Evolutionary conservation across 148 eudicot species (phyloP).

Genomic region (Euryodendron excelsum): DNA sequence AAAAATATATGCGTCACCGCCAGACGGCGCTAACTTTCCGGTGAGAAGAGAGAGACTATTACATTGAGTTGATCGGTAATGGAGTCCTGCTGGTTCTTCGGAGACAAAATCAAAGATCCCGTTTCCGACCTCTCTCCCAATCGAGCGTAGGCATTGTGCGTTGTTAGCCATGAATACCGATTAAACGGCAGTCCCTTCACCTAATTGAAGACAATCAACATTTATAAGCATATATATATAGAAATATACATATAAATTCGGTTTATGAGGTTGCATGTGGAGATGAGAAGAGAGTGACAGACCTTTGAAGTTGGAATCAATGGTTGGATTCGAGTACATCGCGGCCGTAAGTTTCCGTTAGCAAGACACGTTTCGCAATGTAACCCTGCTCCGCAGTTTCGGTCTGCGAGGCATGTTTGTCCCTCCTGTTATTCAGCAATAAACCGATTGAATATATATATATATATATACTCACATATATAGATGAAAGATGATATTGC

Average conservation of each 20-base stretch:
- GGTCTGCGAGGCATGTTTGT: slow-evolving; percentile 41
- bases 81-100: slow-evolving; percentile 86
- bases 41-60: not conserved
- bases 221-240: not conserved
- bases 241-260: not conserved
- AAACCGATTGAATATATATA: not conserved
- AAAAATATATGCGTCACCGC: not conserved
- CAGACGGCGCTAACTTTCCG: not conserved
- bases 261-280: too few species aligned
- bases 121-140: slow-evolving; percentile 69
- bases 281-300: not conserved
- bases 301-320: slow-evolving; percentile 66
- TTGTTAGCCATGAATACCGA: slow-evolving; percentile 86
- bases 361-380: slow-evolving; percentile 91
- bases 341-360: slow-evolving; percentile 56
- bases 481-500: not conserved
- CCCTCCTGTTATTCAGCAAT: slow-evolving; percentile 44
- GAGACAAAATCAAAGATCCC: slow-evolving; percentile 59
- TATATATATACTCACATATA: not conserved
- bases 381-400: slow-evolving; percentile 63
- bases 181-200: slow-evolving; percentile 79
- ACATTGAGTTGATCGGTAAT: slow-evolving; percentile 83
- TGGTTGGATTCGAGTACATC: slow-evolving; percentile 81
- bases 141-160: slow-evolving; percentile 82
- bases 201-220: slow-evolving; percentile 29